phyloP scores from a whole-genome alignment of 2,329 filamentous ascomycete species.

The Colletotrichum sp. region DNA sequence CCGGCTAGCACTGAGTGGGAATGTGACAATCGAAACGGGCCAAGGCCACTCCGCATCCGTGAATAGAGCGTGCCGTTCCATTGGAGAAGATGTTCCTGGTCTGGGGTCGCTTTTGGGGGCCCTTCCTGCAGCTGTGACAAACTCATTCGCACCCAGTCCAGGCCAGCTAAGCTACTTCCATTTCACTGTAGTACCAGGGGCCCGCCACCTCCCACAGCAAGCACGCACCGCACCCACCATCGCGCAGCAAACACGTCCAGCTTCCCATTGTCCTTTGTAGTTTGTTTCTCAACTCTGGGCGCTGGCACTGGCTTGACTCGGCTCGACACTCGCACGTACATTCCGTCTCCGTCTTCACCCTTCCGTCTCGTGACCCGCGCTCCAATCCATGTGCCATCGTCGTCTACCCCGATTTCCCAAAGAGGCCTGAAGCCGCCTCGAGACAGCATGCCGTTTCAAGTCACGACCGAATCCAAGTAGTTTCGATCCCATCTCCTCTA shows the following conservation, averaged over 20 bases:
- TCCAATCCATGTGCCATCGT: constrained; percentile 6
- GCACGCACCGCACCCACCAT: neutral
- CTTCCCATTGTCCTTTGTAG: neutral
- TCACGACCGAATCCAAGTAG: constrained; percentile 9
- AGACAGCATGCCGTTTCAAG: constrained; percentile 23
- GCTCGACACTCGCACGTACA: neutral
- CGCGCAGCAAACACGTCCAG: neutral
- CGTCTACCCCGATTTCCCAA: constrained; percentile 4
- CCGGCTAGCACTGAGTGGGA: neutral
- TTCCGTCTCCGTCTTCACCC: neutral
- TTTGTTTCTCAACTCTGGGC: neutral
- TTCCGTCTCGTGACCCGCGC: neutral
- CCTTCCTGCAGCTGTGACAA: neutral
- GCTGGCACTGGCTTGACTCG: neutral
- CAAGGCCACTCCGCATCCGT: constrained; percentile 8
- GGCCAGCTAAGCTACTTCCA: neutral
- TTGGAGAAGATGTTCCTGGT: neutral
- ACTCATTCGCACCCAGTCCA: neutral
- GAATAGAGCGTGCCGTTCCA: neutral
- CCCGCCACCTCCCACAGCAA: neutral
- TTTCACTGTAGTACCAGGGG: neutral
- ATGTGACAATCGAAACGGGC: constrained; percentile 8
- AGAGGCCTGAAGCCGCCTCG: constrained; percentile 16
- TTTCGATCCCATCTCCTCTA: constrained; percentile 6
- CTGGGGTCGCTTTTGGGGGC: neutral